phyloP scores from a whole-genome alignment of 2,329 filamentous ascomycete genomes.

The Hypoxylon sp. region DNA sequence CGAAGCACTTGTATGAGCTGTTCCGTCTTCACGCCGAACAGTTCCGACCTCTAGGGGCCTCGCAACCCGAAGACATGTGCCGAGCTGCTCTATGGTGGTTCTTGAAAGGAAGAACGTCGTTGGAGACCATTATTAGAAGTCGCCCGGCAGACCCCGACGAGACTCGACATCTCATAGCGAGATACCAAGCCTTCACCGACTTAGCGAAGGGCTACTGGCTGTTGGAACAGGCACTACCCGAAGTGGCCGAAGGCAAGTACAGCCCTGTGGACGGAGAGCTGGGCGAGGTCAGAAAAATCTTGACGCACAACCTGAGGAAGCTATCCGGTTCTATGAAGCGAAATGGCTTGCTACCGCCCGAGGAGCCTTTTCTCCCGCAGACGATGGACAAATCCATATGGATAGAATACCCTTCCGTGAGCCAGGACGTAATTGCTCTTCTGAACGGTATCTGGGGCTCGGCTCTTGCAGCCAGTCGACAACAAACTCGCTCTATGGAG shows the following conservation, averaged over 20 bases:
- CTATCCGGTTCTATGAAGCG: slow-evolving; percentile 83
- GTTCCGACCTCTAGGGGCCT: slow-evolving; percentile 69
- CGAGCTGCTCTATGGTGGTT: slow-evolving; percentile 90
- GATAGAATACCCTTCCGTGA: slow-evolving; percentile 78
- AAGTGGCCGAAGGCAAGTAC: slow-evolving; percentile 55
- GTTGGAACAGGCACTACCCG: slow-evolving; percentile 61
- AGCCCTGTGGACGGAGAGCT: slow-evolving; percentile 56
- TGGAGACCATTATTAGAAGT: slow-evolving; percentile 76
- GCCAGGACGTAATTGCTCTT: slow-evolving; percentile 74
- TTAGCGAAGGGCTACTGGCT: slow-evolving; percentile 89
- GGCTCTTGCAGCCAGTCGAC: slow-evolving; percentile 57
- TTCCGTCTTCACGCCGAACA: slow-evolving; percentile 82
- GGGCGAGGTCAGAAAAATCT: slow-evolving; percentile 60
- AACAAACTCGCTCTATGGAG: slow-evolving; percentile 56
- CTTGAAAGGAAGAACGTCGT: slow-evolving; percentile 75
- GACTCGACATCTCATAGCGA: slow-evolving; percentile 61
- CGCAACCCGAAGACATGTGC: slow-evolving; percentile 71
- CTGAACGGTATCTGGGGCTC: slow-evolving; percentile 69
- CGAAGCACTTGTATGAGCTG: slow-evolving; percentile 76
- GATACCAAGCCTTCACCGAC: slow-evolving; percentile 84
- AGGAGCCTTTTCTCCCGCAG: slow-evolving; percentile 74
- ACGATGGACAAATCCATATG: slow-evolving; percentile 83
- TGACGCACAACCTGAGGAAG: slow-evolving; percentile 74
- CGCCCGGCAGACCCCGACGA: slow-evolving; percentile 64
- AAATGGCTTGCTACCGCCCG: slow-evolving; percentile 78